Conservation (phyloP, 2,329 filamentous ascomycete species). For the Eutypa lata region DNA sequence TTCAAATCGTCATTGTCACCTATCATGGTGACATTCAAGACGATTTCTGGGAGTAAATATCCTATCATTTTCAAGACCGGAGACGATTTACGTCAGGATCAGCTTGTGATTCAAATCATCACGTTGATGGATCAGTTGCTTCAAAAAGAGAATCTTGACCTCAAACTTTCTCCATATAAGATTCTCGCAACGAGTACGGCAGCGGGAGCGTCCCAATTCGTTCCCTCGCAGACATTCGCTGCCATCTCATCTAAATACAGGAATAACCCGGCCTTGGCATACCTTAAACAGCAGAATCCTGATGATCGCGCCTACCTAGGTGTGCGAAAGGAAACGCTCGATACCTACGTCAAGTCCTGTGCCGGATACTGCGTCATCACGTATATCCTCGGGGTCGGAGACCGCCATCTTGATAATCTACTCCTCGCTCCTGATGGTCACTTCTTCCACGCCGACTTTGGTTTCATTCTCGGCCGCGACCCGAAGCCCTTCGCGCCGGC, state of each 20-base stretch:
- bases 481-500: conserved; percentile 95
- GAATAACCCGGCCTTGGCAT: conserved; percentile 69
- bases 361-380: conserved; percentile 98
- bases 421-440: conserved; percentile 85
- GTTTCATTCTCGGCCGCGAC: conserved; percentile 94
- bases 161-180: conserved; percentile 93
- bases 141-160: conserved; percentile 91
- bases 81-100: conserved; percentile 93
- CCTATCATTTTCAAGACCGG: conserved; percentile 96
- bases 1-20: conserved; percentile 95
- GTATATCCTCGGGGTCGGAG: conserved; percentile 93
- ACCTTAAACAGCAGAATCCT: conserved; percentile 85
- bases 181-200: conserved; percentile 89
- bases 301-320: conserved; percentile 78
- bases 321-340: conserved; percentile 86
- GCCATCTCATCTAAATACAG: conserved; percentile 82
- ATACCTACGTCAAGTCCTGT: conserved; percentile 93
- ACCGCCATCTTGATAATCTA: conserved; percentile 93
- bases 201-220: conserved; percentile 89
- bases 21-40: conserved; percentile 87
- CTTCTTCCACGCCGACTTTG: conserved; percentile 98
- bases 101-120: conserved; percentile 95
- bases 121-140: conserved; percentile 95
- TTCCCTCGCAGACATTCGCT: conserved; percentile 81
- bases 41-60: conserved; percentile 72